A percentile compares a stretch with the other conserved stretches of the same genome.
Conservation (phyloP, 495 filamentous ascomycete species). For the Usnea hakonensis region DNA sequence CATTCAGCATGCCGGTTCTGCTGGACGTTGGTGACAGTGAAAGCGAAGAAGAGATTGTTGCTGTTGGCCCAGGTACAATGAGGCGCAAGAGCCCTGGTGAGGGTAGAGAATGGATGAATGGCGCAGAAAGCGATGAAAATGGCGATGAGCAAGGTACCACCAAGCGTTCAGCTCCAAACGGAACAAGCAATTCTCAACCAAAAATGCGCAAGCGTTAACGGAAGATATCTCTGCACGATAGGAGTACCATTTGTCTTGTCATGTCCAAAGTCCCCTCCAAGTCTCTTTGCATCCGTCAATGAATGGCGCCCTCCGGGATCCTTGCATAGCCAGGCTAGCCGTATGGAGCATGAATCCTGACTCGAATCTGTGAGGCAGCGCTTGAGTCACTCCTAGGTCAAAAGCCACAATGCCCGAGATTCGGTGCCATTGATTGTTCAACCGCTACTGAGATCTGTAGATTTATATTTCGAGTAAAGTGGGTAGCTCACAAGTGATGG, state of each 20-base stretch:
- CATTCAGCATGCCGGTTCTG: constrained; percentile 81
- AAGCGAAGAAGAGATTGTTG: constrained; percentile 81
- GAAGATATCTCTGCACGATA: background rate
- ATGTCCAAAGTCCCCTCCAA: background rate
- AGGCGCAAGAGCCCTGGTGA: constrained; percentile 62
- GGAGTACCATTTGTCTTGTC: background rate
- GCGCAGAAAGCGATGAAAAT: constrained; percentile 35
- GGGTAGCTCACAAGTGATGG: background rate
- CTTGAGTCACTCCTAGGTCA: background rate
- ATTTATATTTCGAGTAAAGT: background rate
- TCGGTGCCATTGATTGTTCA: background rate
- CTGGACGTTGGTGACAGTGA: constrained; percentile 67
- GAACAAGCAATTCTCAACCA: constrained; percentile 22
- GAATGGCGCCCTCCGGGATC: background rate
- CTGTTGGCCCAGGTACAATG: constrained; percentile 77
- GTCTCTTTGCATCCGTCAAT: background rate
- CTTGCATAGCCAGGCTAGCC: background rate
- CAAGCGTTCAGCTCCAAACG: constrained; percentile 26
- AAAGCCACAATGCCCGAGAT: background rate
- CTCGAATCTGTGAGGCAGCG: background rate
- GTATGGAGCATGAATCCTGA: background rate
- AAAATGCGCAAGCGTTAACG: constrained; percentile 22
- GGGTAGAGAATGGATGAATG: constrained; percentile 47
- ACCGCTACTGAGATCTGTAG: background rate
- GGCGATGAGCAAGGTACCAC: constrained; percentile 33